Evolutionary conservation across 1,139 yeast genomes (phyloP).

Genomic region (Diutina pseudorugosa): DNA sequence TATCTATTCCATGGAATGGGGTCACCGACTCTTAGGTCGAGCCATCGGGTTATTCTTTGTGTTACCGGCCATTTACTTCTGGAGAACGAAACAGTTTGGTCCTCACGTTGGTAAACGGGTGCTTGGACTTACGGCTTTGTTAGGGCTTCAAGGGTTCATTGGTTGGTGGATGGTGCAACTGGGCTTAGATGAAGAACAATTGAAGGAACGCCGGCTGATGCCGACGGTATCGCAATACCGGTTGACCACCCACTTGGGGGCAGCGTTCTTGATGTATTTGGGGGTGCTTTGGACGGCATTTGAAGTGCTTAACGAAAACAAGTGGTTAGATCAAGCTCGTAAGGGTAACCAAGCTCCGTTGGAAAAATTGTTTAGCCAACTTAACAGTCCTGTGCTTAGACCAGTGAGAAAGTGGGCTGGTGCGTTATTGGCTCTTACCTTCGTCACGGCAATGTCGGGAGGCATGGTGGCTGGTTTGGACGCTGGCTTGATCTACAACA

Average conservation of each 20-base stretch:
- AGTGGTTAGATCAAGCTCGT: slow-evolving; percentile 31
- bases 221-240: slow-evolving; percentile 97
- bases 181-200: slow-evolving; percentile 75
- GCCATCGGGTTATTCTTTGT: slow-evolving; percentile 76
- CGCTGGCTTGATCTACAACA: slow-evolving; percentile 92
- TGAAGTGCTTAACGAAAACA: slow-evolving; percentile 67
- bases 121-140: slow-evolving; percentile 57
- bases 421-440: slow-evolving; percentile 56
- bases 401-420: slow-evolving; percentile 43
- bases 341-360: slow-evolving; percentile 43
- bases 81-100: slow-evolving; percentile 54
- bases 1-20: slow-evolving; percentile 97
- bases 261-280: slow-evolving; percentile 80
- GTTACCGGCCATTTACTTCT: slow-evolving; percentile 76
- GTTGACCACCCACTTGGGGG: slow-evolving; percentile 86
- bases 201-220: slow-evolving; percentile 69
- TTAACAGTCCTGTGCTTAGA: slow-evolving; percentile 38
- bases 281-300: slow-evolving; percentile 88
- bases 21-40: slow-evolving; percentile 86
- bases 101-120: slow-evolving; percentile 57
- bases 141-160: slow-evolving; percentile 89
- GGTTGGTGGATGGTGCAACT: slow-evolving; percentile 99
- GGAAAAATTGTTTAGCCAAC: slow-evolving; percentile 38
- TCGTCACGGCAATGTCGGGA: slow-evolving; percentile 89
- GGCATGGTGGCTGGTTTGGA: slow-evolving; percentile 98